These are phyloP conservation scores for Hagleromyces aurorensis DNA, from an alignment of 805 yeast species.

Conservation along the genomic window DNA sequence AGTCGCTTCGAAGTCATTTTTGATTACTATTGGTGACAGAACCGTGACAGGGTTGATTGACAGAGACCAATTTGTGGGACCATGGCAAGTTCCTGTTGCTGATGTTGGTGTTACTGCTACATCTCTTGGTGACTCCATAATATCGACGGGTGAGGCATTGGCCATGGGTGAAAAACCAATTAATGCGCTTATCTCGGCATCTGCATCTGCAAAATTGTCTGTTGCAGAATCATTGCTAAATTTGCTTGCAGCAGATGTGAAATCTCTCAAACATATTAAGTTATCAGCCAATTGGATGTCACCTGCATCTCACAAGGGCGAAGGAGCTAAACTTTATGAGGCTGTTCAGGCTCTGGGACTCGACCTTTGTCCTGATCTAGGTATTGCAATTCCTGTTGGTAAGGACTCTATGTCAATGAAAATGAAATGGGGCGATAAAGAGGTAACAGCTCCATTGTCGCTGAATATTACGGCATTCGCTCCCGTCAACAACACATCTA, in stretches of 20 bases:
- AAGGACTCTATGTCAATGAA: slow-evolving; percentile 99
- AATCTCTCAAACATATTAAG: slow-evolving; percentile 64
- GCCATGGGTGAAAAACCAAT: slow-evolving; percentile 97
- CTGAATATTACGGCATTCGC: slow-evolving; percentile 87
- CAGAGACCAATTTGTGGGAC: slow-evolving; percentile 98
- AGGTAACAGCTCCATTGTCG: slow-evolving; percentile 93
- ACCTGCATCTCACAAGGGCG: slow-evolving; percentile 90
- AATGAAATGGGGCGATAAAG: slow-evolving; percentile 92
- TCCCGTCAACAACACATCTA: slow-evolving; percentile 74
- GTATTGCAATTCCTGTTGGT: slow-evolving; percentile 92
- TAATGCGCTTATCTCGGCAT: slow-evolving; percentile 77
- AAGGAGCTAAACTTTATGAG: slow-evolving; percentile 89
- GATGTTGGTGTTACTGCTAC: slow-evolving; percentile 96
- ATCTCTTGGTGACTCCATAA: slow-evolving; percentile 65
- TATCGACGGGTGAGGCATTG: slow-evolving; percentile 89
- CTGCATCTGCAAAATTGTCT: slow-evolving; percentile 89
- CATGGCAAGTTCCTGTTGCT: slow-evolving; percentile 99
- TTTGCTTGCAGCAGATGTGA: slow-evolving; percentile 81
- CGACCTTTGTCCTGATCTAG: slow-evolving; percentile 89
- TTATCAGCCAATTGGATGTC: slow-evolving; percentile 99
- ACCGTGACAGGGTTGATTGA: slow-evolving; percentile 95
- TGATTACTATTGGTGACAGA: slow-evolving; percentile 97
- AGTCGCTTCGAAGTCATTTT: slow-evolving; percentile 90
- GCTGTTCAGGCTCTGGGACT: slow-evolving; percentile 95
- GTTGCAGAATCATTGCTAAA: slow-evolving; percentile 93